Conservation (phyloP, 768 basidiomycete genomes). For the Tylopilus vinaceipallidus region DNA sequence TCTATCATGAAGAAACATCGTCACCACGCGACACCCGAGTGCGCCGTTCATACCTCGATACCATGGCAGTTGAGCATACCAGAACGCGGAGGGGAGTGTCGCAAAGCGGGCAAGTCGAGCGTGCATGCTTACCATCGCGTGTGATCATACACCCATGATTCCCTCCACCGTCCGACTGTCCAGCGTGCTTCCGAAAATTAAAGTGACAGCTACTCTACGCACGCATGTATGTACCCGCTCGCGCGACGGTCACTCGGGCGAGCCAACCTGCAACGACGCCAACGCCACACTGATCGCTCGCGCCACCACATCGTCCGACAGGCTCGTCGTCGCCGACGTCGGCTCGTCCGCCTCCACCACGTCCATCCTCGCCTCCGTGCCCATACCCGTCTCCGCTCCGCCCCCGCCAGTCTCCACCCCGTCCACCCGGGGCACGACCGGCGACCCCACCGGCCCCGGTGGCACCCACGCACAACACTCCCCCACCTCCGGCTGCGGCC, state of each 20-base stretch:
- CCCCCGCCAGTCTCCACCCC: neutral
- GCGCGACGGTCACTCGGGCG: too few relatives aligned
- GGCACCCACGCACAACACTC: conserved; percentile 30
- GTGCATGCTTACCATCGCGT: too few relatives aligned
- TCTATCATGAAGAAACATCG: too few relatives aligned
- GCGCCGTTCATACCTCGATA: too few relatives aligned
- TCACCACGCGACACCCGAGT: too few relatives aligned
- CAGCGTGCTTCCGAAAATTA: too few relatives aligned
- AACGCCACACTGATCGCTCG: conserved; percentile 25
- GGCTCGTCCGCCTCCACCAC: neutral
- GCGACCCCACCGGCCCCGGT: neutral
- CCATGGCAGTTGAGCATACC: too few relatives aligned
- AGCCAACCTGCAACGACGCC: conserved; percentile 8
- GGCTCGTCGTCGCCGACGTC: neutral
- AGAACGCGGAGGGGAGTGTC: too few relatives aligned
- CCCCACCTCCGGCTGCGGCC: conserved; percentile 34
- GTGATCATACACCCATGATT: too few relatives aligned
- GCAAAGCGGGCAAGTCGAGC: too few relatives aligned
- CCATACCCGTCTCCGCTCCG: neutral
- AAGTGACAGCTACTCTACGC: too few relatives aligned
- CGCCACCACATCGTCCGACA: conserved; percentile 23
- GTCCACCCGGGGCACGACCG: neutral
- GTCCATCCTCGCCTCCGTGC: neutral
- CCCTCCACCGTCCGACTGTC: too few relatives aligned
- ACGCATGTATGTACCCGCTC: neutral